Conservation (phyloP, 2,329 filamentous ascomycete species). For the Lachnellula subtilissima region DNA sequence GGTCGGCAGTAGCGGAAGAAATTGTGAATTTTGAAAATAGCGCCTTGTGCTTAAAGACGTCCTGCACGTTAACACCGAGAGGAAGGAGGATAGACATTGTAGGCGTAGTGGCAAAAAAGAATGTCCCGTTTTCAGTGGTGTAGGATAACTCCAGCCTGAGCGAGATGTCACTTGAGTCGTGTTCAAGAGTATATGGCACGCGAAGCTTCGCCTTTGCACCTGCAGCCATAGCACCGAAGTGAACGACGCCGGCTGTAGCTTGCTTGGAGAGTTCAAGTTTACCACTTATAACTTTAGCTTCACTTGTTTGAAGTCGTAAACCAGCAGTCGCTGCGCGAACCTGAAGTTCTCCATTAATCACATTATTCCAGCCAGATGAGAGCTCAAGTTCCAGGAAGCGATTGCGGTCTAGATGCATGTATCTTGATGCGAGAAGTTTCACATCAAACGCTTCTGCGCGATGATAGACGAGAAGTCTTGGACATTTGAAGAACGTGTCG, state of each 20-base stretch:
- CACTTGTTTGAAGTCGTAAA: constrained; percentile 56
- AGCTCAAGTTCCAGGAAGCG: constrained; percentile 73
- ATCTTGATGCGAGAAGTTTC: constrained; percentile 58
- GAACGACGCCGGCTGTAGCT: constrained; percentile 50
- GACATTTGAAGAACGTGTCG: constrained; percentile 48
- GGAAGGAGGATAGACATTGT: constrained; percentile 70
- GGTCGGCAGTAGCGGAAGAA: constrained; percentile 70
- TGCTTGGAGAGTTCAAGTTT: constrained; percentile 42
- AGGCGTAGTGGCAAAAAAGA: constrained; percentile 58
- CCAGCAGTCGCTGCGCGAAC: constrained; percentile 63
- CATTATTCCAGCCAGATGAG: constrained; percentile 68
- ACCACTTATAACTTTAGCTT: constrained; percentile 47
- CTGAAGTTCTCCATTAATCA: constrained; percentile 54
- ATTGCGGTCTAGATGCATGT: constrained; percentile 74
- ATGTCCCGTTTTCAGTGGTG: constrained; percentile 59
- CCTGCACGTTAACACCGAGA: constrained; percentile 92
- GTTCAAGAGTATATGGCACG: constrained; percentile 80
- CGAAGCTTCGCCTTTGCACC: constrained; percentile 51
- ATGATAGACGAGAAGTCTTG: constrained; percentile 70
- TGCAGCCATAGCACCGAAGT: constrained; percentile 43
- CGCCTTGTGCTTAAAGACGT: constrained; percentile 79
- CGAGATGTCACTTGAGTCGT: constrained; percentile 64
- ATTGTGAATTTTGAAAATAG: constrained; percentile 90
- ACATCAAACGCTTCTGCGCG: constrained; percentile 64
- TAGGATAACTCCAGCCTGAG: constrained; percentile 75